phyloP scores from a whole-genome alignment of 2,329 filamentous ascomycete genomes.

The Colletotrichum orbiculare region DNA sequence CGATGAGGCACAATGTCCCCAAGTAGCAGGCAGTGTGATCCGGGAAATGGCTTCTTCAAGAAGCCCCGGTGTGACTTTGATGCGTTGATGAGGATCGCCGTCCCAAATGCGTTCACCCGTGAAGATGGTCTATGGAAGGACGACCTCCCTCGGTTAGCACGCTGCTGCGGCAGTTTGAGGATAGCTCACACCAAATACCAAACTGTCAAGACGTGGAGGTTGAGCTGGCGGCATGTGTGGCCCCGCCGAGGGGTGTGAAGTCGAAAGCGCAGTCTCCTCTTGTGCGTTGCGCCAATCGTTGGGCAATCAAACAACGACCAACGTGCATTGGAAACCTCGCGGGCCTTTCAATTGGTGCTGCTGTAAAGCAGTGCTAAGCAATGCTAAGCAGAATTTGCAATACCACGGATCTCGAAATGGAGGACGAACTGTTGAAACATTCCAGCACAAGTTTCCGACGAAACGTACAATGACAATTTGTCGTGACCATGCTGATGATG shows the following conservation, averaged over 20 bases:
- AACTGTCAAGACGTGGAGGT: no score
- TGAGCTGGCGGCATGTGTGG: no score
- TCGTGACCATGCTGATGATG: slow-evolving; percentile 13
- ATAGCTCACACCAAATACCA: no score
- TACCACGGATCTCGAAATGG: background rate
- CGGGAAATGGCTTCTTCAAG: slow-evolving; percentile 1
- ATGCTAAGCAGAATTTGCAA: slow-evolving; percentile 20
- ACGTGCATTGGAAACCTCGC: no score
- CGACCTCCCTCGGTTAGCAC: background rate
- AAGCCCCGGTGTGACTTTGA: background rate
- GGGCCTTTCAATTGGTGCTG: no score
- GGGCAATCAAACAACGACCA: no score
- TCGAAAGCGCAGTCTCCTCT: no score
- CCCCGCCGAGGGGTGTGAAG: no score
- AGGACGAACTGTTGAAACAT: background rate
- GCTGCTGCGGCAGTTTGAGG: background rate
- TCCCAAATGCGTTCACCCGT: background rate
- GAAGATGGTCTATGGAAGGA: no score
- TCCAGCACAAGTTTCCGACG: background rate
- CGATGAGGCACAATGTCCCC: background rate
- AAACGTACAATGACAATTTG: slow-evolving; percentile 7
- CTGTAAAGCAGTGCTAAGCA: background rate
- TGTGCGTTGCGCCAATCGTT: no score
- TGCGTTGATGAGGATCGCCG: slow-evolving; percentile 19
- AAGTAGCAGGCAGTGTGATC: background rate